phyloP scores from a whole-genome alignment of 345 rosid genomes.

The Trapa incisa region DNA sequence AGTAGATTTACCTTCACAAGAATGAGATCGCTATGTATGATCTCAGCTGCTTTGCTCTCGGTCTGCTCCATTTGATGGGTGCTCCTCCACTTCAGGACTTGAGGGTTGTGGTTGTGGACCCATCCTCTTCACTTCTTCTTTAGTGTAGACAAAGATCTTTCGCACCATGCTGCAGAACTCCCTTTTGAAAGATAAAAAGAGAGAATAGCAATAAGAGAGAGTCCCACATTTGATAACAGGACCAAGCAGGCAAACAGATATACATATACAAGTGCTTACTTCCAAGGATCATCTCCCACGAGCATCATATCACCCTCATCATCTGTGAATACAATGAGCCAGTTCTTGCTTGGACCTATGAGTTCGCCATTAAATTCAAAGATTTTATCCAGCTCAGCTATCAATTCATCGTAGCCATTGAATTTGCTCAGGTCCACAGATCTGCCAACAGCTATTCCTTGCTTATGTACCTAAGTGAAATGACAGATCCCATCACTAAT shows the following conservation, averaged over 20 bases:
- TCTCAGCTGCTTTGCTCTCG: background rate
- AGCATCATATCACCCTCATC: slow-evolving; percentile 53
- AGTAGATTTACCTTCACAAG: background rate
- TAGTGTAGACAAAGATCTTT: slow-evolving; percentile 33
- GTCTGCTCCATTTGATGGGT: background rate
- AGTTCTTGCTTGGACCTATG: slow-evolving; percentile 23
- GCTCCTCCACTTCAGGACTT: slow-evolving; percentile 17
- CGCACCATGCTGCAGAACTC: slow-evolving; percentile 48
- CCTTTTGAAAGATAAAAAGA: slow-evolving; percentile 14
- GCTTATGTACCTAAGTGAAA: slow-evolving; percentile 35
- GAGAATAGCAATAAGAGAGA: background rate
- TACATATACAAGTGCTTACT: slow-evolving; percentile 20
- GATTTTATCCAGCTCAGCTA: slow-evolving; percentile 33
- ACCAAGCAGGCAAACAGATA: background rate
- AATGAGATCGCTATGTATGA: background rate
- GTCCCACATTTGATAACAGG: background rate
- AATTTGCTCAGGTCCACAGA: slow-evolving; percentile 42
- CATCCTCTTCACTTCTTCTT: slow-evolving; percentile 43
- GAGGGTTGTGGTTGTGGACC: slow-evolving; percentile 12
- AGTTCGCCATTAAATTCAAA: slow-evolving; percentile 48
- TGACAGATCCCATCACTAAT: background rate
- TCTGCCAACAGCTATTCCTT: slow-evolving; percentile 42
- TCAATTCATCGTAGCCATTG: slow-evolving; percentile 30
- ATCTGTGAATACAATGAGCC: slow-evolving; percentile 43
- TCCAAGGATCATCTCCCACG: slow-evolving; percentile 57